Base-by-base conservation (phyloP, 2,329 filamentous ascomycete genomes). In the Ophiostoma angusticollis region DNA sequence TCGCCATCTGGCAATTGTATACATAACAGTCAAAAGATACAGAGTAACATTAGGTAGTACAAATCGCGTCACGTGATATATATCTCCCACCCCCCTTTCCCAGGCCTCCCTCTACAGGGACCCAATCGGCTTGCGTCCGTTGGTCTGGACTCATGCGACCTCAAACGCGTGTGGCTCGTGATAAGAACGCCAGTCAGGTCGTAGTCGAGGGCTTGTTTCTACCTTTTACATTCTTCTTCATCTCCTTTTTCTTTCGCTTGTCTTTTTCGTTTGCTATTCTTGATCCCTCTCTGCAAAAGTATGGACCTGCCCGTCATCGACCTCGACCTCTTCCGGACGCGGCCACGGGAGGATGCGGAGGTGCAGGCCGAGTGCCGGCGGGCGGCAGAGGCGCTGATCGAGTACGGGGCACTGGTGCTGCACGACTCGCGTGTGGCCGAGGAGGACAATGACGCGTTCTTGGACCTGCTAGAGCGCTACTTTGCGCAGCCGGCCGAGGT, bases 401-500 rank as follows among this genome's bases (percentile, higher is more conserved):
- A 67, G 13, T 75, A 73, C 54, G 72, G 72, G 42, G 72, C 72
- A 8, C 63, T 77, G 16, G 60, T 77, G 18, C 62, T 76, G 32
- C 72, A 73, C 58, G 72, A 76, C 58, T 68, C 67, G 37, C 70
- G 72, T 45, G 72, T 74, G 11, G 60, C 67, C 14, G 68, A 71
- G 49, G 48, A 56, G 3, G 68, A 73, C 56, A 77, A 77, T 58
- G 58, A 58, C 19, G 56, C 60, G 39, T 77, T 77, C 49, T 66
- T 77, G 41, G 70, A 77, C 54, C 61, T 77, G 27, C 64, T 76
- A n/a, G 72, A 77, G 56, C 70, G 75, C 59, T 77, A 77, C 61
- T 77, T 77, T 50, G 70, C 70, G 24, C 72, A 76, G 54, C 66
- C 71, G 13, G 24, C 17, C 13, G 61, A 53, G 8, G 54, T 51